Evolutionary conservation across 108 stramenopile species (phyloP).

Genomic region (Cyclotella cryptica): DNA sequence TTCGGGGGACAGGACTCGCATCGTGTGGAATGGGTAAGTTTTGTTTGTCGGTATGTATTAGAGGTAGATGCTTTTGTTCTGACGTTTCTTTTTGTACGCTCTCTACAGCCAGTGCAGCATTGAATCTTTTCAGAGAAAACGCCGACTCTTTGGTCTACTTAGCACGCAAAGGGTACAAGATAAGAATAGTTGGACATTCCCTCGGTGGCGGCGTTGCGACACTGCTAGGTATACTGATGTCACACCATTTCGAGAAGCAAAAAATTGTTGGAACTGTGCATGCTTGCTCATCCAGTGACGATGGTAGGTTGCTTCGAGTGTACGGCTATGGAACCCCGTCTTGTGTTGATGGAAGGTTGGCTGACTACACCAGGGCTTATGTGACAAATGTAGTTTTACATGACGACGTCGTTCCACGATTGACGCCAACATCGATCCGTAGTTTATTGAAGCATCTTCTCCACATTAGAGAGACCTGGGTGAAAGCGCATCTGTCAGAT

Average conservation of each 20-base stretch:
- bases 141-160: slow-evolving; percentile 68
- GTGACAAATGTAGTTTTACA: slow-evolving; percentile 90
- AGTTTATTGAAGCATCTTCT: slow-evolving; percentile 87
- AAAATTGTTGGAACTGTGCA: background rate
- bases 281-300: slow-evolving; percentile 4
- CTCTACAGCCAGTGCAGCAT: slow-evolving; percentile 63
- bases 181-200: slow-evolving; percentile 81
- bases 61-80: background rate
- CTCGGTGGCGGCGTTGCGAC: slow-evolving; percentile 92
- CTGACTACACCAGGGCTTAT: slow-evolving; percentile 70
- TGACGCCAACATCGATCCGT: slow-evolving; percentile 91
- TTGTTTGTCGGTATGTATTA: background rate
- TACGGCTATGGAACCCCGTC: slow-evolving; percentile 93
- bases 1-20: slow-evolving; percentile 72
- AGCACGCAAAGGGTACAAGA: slow-evolving; percentile 77
- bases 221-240: slow-evolving; percentile 80
- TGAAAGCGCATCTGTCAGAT: slow-evolving; percentile 77
- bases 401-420: slow-evolving; percentile 94
- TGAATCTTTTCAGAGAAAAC: slow-evolving; percentile 81
- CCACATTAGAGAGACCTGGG: slow-evolving; percentile 88
- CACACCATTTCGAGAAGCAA: slow-evolving; percentile 62
- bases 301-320: slow-evolving; percentile 73
- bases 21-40: slow-evolving; percentile 72
- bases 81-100: background rate
- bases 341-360: slow-evolving; percentile 86